Conservation (phyloP, 129 eudicot genomes). For the Ambrosia artemisiifolia region DNA sequence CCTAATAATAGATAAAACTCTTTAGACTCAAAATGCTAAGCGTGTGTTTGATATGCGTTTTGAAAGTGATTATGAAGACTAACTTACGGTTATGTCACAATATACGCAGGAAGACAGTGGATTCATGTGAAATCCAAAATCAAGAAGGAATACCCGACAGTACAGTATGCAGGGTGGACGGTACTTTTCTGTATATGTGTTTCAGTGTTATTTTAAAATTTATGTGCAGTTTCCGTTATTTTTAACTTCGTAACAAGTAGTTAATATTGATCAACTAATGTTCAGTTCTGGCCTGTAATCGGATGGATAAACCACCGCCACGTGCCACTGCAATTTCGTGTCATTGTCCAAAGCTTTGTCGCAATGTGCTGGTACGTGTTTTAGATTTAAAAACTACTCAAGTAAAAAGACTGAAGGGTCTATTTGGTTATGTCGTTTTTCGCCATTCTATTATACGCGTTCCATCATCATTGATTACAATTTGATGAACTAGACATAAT, state of each 20-base stretch:
- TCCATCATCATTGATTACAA: background rate
- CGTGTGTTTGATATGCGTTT: background rate
- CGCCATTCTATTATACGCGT: no score
- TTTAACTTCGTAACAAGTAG: background rate
- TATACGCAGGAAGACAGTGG: conserved; percentile 71
- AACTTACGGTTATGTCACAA: conserved; percentile 4
- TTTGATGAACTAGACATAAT: background rate
- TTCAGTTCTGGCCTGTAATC: conserved; percentile 90
- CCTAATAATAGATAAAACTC: background rate
- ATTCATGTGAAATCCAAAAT: conserved; percentile 71
- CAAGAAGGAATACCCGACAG: conserved; percentile 79
- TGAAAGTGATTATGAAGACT: background rate
- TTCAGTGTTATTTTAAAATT: background rate
- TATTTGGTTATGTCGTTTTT: background rate
- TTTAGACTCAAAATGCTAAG: background rate
- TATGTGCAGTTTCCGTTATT: background rate
- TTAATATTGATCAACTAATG: background rate
- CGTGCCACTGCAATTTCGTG: conserved; percentile 90
- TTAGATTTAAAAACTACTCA: no score
- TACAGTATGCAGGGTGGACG: conserved; percentile 90
- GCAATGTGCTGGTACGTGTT: conserved; percentile 77
- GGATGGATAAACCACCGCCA: conserved; percentile 94
- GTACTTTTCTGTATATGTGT: conserved; percentile 31
- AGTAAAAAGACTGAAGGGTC: background rate
- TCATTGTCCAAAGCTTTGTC: conserved; percentile 71